These are phyloP conservation scores for Blastocystis sp. DNA, from an alignment of 352 stramenopile species.

Conservation along the genomic window DNA sequence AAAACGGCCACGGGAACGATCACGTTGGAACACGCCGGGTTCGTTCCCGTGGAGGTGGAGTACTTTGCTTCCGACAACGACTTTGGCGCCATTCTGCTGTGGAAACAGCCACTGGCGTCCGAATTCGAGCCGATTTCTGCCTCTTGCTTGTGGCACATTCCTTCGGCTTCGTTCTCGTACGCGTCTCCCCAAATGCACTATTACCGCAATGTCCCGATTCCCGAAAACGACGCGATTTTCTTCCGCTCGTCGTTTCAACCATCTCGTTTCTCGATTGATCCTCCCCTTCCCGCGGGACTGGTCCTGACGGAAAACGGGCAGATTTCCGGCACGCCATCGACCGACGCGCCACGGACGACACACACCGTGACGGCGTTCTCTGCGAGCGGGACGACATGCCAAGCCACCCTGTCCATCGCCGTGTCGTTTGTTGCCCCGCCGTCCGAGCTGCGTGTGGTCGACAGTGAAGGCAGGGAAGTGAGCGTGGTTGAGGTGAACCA, in stretches of 20 bases:
- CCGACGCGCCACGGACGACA: not conserved
- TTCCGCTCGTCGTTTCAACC: not conserved
- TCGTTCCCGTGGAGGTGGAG: not conserved
- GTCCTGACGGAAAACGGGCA: not conserved
- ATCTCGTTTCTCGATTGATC: not conserved
- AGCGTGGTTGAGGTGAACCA: not conserved
- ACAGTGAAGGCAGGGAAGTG: not conserved
- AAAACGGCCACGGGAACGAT: not conserved
- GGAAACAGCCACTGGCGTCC: not conserved
- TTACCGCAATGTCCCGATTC: not conserved
- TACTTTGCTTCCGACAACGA: not conserved
- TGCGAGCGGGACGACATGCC: too few relatives aligned
- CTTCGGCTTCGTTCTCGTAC: not conserved
- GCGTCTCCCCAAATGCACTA: not conserved
- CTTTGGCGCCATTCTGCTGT: not conserved
- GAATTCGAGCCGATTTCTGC: not conserved
- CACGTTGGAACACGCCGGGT: not conserved
- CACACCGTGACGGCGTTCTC: not conserved
- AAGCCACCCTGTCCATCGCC: not conserved
- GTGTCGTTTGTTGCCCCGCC: not conserved
- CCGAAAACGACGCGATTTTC: not conserved
- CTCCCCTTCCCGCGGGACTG: not conserved
- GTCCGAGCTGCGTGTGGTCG: not conserved
- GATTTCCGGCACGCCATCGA: not conserved
- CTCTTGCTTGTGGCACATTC: not conserved